Base-by-base conservation (phyloP, 1,284 basidiomycete species). In the Leccinum pallidistipes region DNA sequence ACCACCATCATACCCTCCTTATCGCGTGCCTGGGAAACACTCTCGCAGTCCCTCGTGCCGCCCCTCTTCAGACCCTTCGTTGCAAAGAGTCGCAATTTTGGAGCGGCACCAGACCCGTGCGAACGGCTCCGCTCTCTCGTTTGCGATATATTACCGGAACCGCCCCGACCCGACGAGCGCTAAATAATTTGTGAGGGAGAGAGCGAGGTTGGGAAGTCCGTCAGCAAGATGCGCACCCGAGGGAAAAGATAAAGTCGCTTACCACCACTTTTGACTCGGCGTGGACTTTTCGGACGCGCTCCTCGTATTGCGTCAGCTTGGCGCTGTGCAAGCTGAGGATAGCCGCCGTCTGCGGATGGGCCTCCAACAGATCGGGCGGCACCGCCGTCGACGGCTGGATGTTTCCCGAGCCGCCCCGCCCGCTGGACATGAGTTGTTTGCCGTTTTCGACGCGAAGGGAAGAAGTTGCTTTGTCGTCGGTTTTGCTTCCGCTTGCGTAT, bases 321-420 rank as follows among this genome's bases (percentile, higher is more conserved):
- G 64, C 64, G 5, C 38, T 65, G 55, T 74, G 64, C 53, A 76
- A 72, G 8, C 68, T 67, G 8, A 72, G 55, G 47, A 70, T 73
- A 57, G 74, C 77, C 3, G 70, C 73, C 52, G 76, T 79, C 69
- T 71, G 69, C 2, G 78, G 74, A 40, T 70, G 61, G 0, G 55
- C 47, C 5, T 76, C 73, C n/a, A 81, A 24, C 14, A 50, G 8
- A 77, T 57, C 84, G 82, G 47, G 83, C 29, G 51, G 11, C 51
- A 27, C n/a, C 8, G 14, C 80, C 11, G 87, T 86, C 2, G 84
- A 84, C 0, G 85, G 86, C 55, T 88, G 85, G 57, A 93, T 84
- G 75, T 94, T 94, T 50, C 91, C 91, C 36, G 82, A 82, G 12
- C 92, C 91, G 16, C 91, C 91, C 31, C 91, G 83, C 9, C 92